Evolutionary conservation across 2,329 filamentous ascomycete species (phyloP), one percentile per base, ranked within the genome.

Genomic region (Aspergillus sp.): DNA sequence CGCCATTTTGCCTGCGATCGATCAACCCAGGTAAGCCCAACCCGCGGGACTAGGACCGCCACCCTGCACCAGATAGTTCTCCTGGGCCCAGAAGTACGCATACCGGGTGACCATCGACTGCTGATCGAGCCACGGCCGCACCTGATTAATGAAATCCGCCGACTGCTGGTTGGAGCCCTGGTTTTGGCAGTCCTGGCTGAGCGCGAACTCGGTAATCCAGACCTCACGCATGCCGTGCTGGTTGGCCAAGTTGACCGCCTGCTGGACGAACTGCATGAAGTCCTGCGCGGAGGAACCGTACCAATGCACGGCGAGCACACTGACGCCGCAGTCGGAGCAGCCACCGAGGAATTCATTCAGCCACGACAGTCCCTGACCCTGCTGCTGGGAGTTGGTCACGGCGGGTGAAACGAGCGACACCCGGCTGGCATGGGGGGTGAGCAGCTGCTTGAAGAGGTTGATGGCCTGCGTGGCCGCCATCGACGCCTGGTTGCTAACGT

Each of bases 191-290:
- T 63, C 61, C 7, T 59, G 57, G 42, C 48, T 62, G 35, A 67
- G 62, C 6, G 62, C 66, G 50, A 73, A 73, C 55, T 74, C 72
- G 1, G 72, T 70, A 12, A 74, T 49, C 72, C 72, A 74, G 49
- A 73, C 61, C 41, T 68, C 63, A n/a, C 54, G 40, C 30, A 74
- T 61, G 19, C 52, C 54, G 43, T 70, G 54, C 8, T 60, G 42
- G 3, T 46, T 36, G 1, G 66, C 70, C 6, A 69, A 52, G 6
- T 52, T 43, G 45, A 67, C 61, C 12, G 70, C 66, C 39, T 65
- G 47, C 8, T 55, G 45, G 36, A 73, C 61, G 35, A 71, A 67
- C 5, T 48, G 45, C 56, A 67, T 63, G 60, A 73, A 70, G 28
- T 67, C 60, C 2, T 54, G 58, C 35, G 57, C 54, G 4, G 59